Evolutionary conservation across 2,329 filamentous ascomycete genomes (phyloP).

Genomic region (Didymella pinodella): DNA sequence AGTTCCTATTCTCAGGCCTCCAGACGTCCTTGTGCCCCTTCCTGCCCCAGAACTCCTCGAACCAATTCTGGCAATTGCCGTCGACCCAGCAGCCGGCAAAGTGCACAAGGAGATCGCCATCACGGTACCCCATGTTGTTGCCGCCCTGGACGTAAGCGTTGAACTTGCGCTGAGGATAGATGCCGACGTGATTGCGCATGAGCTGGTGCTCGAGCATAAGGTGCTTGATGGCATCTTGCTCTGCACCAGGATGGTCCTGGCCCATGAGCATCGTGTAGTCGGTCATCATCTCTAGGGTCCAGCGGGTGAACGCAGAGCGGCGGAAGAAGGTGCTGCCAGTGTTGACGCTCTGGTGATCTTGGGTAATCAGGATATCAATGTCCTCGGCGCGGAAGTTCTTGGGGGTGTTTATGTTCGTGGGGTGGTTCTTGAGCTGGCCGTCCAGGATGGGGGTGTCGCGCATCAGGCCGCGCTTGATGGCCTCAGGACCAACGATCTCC

Average conservation of each 20-base stretch:
- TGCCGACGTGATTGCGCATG: conserved; percentile 49
- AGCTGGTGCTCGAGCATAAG: conserved; percentile 47
- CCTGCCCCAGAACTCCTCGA: conserved; percentile 49
- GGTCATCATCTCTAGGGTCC: conserved; percentile 52
- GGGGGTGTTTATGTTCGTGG: conserved; percentile 39
- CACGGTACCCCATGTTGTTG: conserved; percentile 49
- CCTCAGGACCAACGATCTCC: conserved; percentile 46
- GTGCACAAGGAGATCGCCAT: conserved; percentile 53
- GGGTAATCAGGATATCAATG: conserved; percentile 51
- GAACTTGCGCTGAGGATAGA: conserved; percentile 50
- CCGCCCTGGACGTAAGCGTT: conserved; percentile 51
- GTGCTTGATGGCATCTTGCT: conserved; percentile 50
- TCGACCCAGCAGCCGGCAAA: conserved; percentile 53
- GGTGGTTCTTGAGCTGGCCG: conserved; percentile 38
- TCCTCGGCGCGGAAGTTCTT: conserved; percentile 42
- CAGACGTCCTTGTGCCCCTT: conserved; percentile 36
- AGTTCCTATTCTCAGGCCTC: conserved; percentile 23
- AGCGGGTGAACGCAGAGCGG: conserved; percentile 48
- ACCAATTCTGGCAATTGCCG: conserved; percentile 45
- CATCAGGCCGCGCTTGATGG: conserved; percentile 40
- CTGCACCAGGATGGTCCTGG: conserved; percentile 42
- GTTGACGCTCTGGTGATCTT: conserved; percentile 54
- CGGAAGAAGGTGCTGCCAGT: conserved; percentile 53
- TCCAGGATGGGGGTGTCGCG: conserved; percentile 40
- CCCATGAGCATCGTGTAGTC: conserved; percentile 50